Conservation (phyloP, 768 basidiomycete species). For the Hericium coralloides region DNA sequence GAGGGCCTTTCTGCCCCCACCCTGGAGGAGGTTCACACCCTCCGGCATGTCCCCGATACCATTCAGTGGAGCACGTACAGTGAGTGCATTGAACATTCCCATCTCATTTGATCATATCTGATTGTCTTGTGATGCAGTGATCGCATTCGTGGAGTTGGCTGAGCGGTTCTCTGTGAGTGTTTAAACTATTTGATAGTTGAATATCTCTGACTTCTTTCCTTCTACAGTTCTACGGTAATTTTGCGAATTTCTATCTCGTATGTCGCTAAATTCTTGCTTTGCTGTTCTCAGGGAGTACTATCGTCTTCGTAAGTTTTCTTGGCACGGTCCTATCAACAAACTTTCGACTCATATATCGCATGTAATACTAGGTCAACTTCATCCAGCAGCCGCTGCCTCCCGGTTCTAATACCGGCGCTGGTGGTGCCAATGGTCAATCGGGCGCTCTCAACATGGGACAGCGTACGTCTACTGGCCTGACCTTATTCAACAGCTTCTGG, state of each 20-base stretch:
- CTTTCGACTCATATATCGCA: neutral
- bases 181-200: neutral
- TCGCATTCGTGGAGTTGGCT: conserved; percentile 20
- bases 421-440: conserved; percentile 11
- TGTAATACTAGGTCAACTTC: conserved; percentile 15
- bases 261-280: neutral
- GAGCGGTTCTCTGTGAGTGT: conserved; percentile 21
- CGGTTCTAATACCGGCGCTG: conserved; percentile 17
- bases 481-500: conserved; percentile 20
- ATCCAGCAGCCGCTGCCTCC: conserved; percentile 19
- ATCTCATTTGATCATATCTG: neutral
- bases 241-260: neutral
- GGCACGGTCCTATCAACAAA: neutral
- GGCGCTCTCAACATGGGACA: conserved; percentile 18
- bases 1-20: conserved; percentile 14
- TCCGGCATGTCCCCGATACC: conserved; percentile 17
- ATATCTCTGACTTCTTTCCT: neutral
- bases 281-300: conserved; percentile 8
- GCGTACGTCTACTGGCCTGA: conserved; percentile 16
- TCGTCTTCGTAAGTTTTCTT: conserved; percentile 7
- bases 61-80: conserved; percentile 15
- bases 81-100: neutral
- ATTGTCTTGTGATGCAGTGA: conserved; percentile 4
- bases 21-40: conserved; percentile 14
- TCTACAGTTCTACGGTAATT: conserved; percentile 10